Percentiles rank a stretch among this genome's conserved stretches.
These are phyloP conservation scores for Lomentospora prolificans DNA, from an alignment of 2,329 filamentous ascomycete species.

Conservation along the genomic window DNA sequence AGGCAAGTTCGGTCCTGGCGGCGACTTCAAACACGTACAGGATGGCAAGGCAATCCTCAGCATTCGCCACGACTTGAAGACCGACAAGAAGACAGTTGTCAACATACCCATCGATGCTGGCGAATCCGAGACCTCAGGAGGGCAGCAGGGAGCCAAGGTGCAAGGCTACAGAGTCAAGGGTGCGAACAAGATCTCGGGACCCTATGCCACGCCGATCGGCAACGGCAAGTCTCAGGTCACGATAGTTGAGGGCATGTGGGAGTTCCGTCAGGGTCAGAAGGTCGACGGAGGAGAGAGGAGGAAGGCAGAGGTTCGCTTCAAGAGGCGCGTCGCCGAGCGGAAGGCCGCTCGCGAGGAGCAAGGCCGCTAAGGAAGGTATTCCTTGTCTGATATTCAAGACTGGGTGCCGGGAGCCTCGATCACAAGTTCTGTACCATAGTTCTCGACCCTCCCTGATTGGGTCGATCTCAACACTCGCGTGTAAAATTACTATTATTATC, in stretches of 20 bases:
- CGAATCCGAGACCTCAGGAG: slow-evolving; percentile 13
- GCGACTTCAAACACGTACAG: slow-evolving; percentile 65
- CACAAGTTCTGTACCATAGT: neutral
- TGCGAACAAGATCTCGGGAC: slow-evolving; percentile 62
- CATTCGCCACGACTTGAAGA: slow-evolving; percentile 25
- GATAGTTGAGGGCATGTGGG: slow-evolving; percentile 85
- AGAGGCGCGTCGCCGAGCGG: slow-evolving; percentile 70
- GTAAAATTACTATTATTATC: slow-evolving; percentile 1
- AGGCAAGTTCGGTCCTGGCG: slow-evolving; percentile 70
- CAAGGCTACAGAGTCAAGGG: slow-evolving; percentile 58
- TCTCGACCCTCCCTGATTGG: neutral
- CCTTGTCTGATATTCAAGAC: neutral
- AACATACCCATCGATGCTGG: slow-evolving; percentile 40
- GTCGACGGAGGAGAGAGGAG: slow-evolving; percentile 94
- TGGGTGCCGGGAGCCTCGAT: neutral
- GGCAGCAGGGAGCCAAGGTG: slow-evolving; percentile 36
- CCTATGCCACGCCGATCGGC: slow-evolving; percentile 58
- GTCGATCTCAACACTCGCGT: neutral
- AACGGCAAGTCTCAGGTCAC: slow-evolving; percentile 55
- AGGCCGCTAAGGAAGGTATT: slow-evolving; percentile 14
- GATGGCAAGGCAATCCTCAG: slow-evolving; percentile 43
- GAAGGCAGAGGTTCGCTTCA: slow-evolving; percentile 75
- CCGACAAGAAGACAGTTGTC: slow-evolving; percentile 41
- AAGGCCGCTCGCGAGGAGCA: slow-evolving; percentile 52
- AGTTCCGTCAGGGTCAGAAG: slow-evolving; percentile 77